Percentiles rank a stretch among this genome's conserved stretches.
These are phyloP conservation scores for Lachnellula cervina DNA, from an alignment of 2,329 filamentous ascomycete species.

Conservation along the genomic window DNA sequence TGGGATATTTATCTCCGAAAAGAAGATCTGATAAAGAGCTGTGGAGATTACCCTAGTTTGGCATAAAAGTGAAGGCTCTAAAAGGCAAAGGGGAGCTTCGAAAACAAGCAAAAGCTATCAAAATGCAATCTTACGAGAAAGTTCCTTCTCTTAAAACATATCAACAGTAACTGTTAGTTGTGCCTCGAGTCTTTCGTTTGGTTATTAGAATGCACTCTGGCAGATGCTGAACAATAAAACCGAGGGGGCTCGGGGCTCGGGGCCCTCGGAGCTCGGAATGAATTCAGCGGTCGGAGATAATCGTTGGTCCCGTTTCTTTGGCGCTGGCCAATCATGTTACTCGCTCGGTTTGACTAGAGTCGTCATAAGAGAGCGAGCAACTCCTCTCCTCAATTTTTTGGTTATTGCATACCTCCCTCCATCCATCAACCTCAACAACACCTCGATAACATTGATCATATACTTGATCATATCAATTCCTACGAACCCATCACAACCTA, in stretches of 20 bases:
- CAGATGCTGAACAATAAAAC: background rate
- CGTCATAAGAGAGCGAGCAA: background rate
- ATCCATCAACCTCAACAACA: background rate
- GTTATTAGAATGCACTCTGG: no score
- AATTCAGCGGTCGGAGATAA: background rate
- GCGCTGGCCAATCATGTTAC: background rate
- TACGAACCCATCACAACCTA: background rate
- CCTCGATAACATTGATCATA: background rate
- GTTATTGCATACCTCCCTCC: background rate
- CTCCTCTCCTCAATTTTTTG: background rate
- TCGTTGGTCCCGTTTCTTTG: background rate
- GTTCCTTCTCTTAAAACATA: no score
- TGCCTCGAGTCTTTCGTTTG: background rate
- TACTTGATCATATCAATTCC: background rate
- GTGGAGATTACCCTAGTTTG: no score
- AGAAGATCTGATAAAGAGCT: no score
- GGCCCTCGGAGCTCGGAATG: background rate
- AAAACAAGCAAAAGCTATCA: no score
- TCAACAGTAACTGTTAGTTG: background rate
- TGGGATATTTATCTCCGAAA: no score
- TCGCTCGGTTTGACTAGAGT: constrained; percentile 3
- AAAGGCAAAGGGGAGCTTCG: no score
- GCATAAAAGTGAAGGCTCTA: no score
- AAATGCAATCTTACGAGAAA: no score
- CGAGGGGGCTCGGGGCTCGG: background rate